Conservation (phyloP, 805 yeast genomes). For the Kazachstania bromeliacearum region DNA sequence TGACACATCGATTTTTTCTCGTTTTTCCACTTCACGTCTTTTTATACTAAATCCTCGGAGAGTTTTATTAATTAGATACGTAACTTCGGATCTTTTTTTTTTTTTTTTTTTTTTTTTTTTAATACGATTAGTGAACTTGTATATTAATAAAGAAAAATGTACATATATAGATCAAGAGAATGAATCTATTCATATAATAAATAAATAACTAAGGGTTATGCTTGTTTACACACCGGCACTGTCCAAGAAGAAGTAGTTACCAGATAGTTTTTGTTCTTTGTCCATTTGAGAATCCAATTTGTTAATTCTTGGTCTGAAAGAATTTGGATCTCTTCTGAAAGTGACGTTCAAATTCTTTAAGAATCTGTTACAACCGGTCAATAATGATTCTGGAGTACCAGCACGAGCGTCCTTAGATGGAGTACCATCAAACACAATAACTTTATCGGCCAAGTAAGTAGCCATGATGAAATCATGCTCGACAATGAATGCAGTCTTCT, state of each 20-base stretch:
- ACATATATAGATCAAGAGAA: no score
- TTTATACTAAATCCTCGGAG: no score
- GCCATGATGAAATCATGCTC: constrained; percentile 99
- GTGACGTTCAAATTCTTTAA: constrained; percentile 95
- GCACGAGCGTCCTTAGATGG: constrained; percentile 86
- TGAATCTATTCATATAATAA: background rate
- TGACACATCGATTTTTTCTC: no score
- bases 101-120: no score
- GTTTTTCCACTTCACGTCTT: no score
- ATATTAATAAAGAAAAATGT: no score
- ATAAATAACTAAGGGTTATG: constrained; percentile 1
- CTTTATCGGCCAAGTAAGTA: constrained; percentile 96
- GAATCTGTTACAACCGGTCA: constrained; percentile 96
- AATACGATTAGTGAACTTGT: no score
- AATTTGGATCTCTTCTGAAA: constrained; percentile 97
- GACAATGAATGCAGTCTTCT: constrained; percentile 97
- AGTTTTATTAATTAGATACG: no score
- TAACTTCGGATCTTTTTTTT: no score
- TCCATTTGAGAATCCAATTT: constrained; percentile 98
- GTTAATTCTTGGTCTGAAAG: constrained; percentile 97
- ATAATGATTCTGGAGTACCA: constrained; percentile 79
- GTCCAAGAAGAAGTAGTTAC: constrained; percentile 95
- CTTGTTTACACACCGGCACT: constrained; percentile 33
- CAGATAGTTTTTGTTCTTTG: constrained; percentile 86
- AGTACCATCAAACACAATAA: constrained; percentile 92